A percentile compares a stretch with the other conserved stretches of the same genome.
Conservation (phyloP, 2,329 filamentous ascomycete species). For the Zymoseptoria brevis region DNA sequence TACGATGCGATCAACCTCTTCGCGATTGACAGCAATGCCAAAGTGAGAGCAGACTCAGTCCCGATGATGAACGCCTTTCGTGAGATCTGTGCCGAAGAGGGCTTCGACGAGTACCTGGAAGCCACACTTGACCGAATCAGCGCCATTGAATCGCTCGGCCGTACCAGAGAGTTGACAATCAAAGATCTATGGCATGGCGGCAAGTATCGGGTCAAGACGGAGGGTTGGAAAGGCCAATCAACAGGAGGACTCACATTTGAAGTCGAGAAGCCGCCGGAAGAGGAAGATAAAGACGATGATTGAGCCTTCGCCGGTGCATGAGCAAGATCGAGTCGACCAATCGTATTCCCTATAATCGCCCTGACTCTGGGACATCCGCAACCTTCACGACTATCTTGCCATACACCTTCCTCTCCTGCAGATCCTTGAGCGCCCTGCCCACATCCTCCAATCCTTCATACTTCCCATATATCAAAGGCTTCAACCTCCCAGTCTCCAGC, state of each 20-base stretch:
- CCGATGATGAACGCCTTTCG: conserved; percentile 93
- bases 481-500: conserved; percentile 41
- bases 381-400: conserved; percentile 50
- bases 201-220: conserved; percentile 59
- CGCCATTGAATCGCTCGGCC: conserved; percentile 87
- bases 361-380: conserved; percentile 17
- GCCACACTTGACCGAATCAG: conserved; percentile 74
- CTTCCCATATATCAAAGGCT: conserved; percentile 43
- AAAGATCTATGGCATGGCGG: conserved; percentile 87
- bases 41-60: conserved; percentile 85
- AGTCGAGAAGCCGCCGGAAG: conserved; percentile 29
- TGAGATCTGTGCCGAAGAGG: conserved; percentile 66
- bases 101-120: conserved; percentile 76
- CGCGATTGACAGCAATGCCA: conserved; percentile 78
- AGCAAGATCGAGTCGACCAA: neutral
- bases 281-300: conserved; percentile 17
- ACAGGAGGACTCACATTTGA: conserved; percentile 42
- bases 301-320: neutral
- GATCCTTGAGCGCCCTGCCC: conserved; percentile 44
- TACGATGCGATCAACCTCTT: conserved; percentile 95
- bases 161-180: conserved; percentile 89
- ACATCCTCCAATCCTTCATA: conserved; percentile 47
- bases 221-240: conserved; percentile 40
- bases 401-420: conserved; percentile 44
- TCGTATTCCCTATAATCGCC: conserved; percentile 16